These are phyloP conservation scores for Boletus bicolor DNA, from an alignment of 768 basidiomycete genomes.

Conservation along the genomic window DNA sequence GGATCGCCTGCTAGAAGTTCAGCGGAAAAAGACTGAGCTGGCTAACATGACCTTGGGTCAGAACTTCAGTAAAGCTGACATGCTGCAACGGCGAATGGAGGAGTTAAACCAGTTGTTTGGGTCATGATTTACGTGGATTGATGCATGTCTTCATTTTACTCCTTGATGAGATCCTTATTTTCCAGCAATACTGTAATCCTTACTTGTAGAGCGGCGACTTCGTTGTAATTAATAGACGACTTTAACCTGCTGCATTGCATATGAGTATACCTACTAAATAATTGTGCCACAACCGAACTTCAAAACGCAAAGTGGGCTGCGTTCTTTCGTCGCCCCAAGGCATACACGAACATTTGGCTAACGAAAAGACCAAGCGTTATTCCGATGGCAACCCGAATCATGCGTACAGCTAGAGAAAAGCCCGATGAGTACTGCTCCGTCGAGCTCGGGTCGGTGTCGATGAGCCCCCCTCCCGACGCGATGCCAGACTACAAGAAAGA, in stretches of 20 bases:
- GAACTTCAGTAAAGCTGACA: constrained; percentile 82
- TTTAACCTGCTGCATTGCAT: not conserved
- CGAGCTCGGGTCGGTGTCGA: constrained; percentile 49
- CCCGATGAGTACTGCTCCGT: constrained; percentile 65
- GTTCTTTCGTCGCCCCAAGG: constrained; percentile 70
- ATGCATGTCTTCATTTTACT: constrained; percentile 13
- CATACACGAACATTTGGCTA: constrained; percentile 72
- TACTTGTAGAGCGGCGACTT: constrained; percentile 28
- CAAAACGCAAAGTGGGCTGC: constrained; percentile 75
- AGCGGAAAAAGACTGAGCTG: constrained; percentile 90
- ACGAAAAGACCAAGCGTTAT: constrained; percentile 83
- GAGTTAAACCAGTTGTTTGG: constrained; percentile 79
- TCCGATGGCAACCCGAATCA: constrained; percentile 82
- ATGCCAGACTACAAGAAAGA: constrained; percentile 58
- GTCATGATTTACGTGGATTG: constrained; percentile 31
- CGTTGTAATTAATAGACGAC: constrained; percentile 32
- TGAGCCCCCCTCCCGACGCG: constrained; percentile 69
- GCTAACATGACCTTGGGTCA: constrained; percentile 93
- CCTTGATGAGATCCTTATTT: constrained; percentile 21
- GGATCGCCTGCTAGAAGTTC: constrained; percentile 86
- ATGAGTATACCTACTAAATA: not conserved
- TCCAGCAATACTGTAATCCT: constrained; percentile 27
- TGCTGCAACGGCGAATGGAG: constrained; percentile 83
- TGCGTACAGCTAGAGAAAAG: constrained; percentile 74
- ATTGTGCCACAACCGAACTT: constrained; percentile 8